Conservation (phyloP, 805 yeast genomes). For the Zygoascus tannicola region DNA sequence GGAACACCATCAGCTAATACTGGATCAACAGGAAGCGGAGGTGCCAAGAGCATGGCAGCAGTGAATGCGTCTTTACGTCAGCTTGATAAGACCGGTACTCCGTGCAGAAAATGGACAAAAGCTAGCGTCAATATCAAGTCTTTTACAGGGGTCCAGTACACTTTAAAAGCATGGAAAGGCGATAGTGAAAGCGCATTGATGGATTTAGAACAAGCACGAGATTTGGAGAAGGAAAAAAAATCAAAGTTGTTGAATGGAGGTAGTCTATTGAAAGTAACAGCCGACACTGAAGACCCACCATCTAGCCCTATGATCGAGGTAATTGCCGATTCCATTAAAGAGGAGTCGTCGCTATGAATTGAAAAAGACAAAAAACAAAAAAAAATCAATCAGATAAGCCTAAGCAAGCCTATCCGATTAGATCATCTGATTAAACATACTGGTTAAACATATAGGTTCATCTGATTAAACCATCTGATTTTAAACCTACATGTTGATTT, state of each 20-base stretch:
- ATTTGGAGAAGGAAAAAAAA: neutral
- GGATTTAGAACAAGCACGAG: neutral
- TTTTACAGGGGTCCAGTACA: conserved; percentile 37
- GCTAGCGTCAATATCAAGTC: conserved; percentile 33
- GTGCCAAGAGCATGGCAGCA: conserved; percentile 15
- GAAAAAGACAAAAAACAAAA: too few relatives aligned
- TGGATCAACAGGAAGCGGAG: conserved; percentile 14
- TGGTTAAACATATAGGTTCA: too few relatives aligned
- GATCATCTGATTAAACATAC: too few relatives aligned
- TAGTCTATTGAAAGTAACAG: too few relatives aligned
- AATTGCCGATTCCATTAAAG: too few relatives aligned
- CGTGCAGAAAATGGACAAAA: conserved; percentile 38
- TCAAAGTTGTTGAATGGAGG: neutral
- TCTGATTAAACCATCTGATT: too few relatives aligned
- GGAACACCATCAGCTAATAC: conserved; percentile 6
- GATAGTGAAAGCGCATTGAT: conserved; percentile 8
- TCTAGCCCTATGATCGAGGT: too few relatives aligned
- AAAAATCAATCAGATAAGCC: too few relatives aligned
- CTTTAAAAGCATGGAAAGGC: conserved; percentile 34
- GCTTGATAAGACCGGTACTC: conserved; percentile 36
- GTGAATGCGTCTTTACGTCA: conserved; percentile 30
- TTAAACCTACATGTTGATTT: too few relatives aligned
- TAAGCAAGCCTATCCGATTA: too few relatives aligned
- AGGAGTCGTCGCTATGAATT: too few relatives aligned
- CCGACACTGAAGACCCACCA: too few relatives aligned